Evolutionary conservation across 306 rosid species (phyloP).

Genomic region (Begonia fuchsioides): DNA sequence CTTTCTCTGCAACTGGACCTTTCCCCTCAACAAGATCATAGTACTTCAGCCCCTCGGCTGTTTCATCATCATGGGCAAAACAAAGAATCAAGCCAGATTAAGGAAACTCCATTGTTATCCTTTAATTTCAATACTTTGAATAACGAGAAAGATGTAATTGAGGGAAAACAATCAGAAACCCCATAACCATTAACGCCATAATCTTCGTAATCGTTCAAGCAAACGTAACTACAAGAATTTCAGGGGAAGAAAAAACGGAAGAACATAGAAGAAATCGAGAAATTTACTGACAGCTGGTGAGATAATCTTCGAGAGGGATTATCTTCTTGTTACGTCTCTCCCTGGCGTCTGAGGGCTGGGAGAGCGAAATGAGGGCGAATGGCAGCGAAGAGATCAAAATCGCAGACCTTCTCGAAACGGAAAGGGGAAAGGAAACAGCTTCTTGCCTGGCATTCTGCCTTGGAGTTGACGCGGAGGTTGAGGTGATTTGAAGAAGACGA

Average conservation of each 20-base stretch:
- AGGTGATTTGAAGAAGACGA: constrained; percentile 5
- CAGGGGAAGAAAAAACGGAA: background rate
- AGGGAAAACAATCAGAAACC: no score
- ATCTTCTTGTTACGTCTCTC: constrained; percentile 57
- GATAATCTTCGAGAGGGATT: constrained; percentile 58
- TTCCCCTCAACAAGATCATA: constrained; percentile 77
- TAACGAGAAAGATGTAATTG: no score
- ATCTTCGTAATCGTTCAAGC: background rate
- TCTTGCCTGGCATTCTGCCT: constrained; percentile 4
- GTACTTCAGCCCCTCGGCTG: constrained; percentile 76
- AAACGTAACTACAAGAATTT: background rate
- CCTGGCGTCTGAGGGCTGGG: constrained; percentile 35
- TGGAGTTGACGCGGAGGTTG: background rate
- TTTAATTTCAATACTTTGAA: no score
- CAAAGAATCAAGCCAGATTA: no score
- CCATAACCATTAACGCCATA: background rate
- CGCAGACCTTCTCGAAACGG: constrained; percentile 53
- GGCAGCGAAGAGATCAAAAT: constrained; percentile 49
- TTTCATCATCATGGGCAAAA: constrained; percentile 4
- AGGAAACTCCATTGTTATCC: no score
- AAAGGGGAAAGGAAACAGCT: constrained; percentile 3
- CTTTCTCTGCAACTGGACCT: constrained; percentile 65
- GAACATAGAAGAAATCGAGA: background rate
- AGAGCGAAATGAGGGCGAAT: constrained; percentile 18
- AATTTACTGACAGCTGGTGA: constrained; percentile 32